phyloP scores from a whole-genome alignment of 352 stramenopile species.

The Phytophthora cryptogea region DNA sequence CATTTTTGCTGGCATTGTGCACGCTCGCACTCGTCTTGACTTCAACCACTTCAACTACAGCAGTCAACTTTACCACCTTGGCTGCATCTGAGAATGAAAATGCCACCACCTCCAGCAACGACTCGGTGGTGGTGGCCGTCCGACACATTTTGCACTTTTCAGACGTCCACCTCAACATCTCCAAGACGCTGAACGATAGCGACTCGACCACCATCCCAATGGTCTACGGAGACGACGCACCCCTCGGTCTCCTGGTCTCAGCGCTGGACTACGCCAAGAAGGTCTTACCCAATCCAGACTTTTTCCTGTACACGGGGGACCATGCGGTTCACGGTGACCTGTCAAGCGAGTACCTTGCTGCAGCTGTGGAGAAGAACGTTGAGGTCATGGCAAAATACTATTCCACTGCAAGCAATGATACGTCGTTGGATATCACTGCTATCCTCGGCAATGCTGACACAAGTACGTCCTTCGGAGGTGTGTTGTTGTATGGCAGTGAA shows the following conservation, averaged over 20 bases:
- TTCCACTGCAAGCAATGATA: slow-evolving; percentile 27
- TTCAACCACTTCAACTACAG: slow-evolving; percentile 16
- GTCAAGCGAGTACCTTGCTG: slow-evolving; percentile 53
- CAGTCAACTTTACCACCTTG: slow-evolving; percentile 4
- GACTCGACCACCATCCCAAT: slow-evolving; percentile 47
- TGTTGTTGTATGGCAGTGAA: background rate
- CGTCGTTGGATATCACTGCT: slow-evolving; percentile 53
- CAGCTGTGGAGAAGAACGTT: slow-evolving; percentile 62
- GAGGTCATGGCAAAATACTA: slow-evolving; percentile 65
- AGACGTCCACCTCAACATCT: slow-evolving; percentile 81
- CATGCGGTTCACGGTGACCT: slow-evolving; percentile 62
- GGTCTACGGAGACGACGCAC: slow-evolving; percentile 51
- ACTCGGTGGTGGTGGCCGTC: slow-evolving; percentile 3
- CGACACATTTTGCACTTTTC: slow-evolving; percentile 80
- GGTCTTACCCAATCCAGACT: slow-evolving; percentile 58
- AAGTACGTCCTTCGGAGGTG: slow-evolving; percentile 33
- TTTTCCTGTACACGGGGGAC: slow-evolving; percentile 82
- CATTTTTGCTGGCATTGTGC: slow-evolving; percentile 5
- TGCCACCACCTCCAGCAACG: background rate
- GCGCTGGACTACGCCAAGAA: slow-evolving; percentile 64
- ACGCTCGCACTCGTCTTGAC: slow-evolving; percentile 12
- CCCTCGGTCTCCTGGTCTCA: slow-evolving; percentile 58
- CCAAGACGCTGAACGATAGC: slow-evolving; percentile 37
- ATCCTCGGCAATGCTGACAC: slow-evolving; percentile 77
- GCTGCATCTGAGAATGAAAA: slow-evolving; percentile 1